Base-by-base conservation (phyloP, 495 filamentous ascomycete genomes). In the Penicillium daleae region DNA sequence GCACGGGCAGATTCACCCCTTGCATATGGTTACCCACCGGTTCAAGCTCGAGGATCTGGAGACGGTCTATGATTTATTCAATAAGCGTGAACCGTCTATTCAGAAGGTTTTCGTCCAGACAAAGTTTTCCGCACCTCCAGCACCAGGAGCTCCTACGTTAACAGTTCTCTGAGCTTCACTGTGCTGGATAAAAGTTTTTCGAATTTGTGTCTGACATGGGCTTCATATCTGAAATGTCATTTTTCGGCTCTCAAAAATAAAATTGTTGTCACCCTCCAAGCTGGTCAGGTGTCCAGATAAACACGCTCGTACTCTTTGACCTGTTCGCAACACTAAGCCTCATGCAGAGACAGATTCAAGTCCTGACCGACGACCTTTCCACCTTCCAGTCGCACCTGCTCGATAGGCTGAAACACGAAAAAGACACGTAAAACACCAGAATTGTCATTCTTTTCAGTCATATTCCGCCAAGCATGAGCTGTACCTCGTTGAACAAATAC, bases 21-120 rank as follows among this genome's bases (percentile, higher is more conserved):
- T 84, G 0, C 85, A 86, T 71, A 92, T 93, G 86, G 67, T 93
- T 9, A 86, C 84, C 15, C 91, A 93, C 68, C 83, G 90, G 7
- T 82, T 89, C n/a, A 72, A 78, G 7, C 61, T 93, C 1, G 88
- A 91, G 56, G 90, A 92, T 53, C 68, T 92, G 50, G 87, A 84
- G 53, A 82, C 80, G 61, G 78, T 90, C 12, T 92, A 92, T 63
- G 71, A 82, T 56, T 85, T 82, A 71, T 92, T 90, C 53, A 84
- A 92, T 29, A 79, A 82, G 69, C 81, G 85, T 66, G 83, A 87
- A 59, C 85, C 89, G 51, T 76, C 78, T 6, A 86, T 90, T 73
- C 83, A 87, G 71, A 89, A 90, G 76, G 77, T 86, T 0, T 89
- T 85, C 70, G 80, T 86, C 40, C 77, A 89, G 77, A 89, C 87